Conservation (phyloP, 441 rosid species). For the Populus hybrid region DNA sequence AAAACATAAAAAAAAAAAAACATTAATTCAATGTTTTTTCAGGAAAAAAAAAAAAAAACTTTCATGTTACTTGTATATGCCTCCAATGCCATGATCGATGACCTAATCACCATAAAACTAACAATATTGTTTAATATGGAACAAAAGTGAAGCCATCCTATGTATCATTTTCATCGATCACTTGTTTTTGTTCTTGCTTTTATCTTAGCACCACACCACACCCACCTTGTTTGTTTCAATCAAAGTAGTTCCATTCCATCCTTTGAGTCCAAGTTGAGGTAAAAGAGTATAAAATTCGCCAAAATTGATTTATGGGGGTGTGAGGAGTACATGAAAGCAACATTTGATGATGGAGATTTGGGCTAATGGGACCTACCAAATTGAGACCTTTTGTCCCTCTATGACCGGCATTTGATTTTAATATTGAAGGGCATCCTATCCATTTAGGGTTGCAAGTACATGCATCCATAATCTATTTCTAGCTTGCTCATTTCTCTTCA, state of each 20-base stretch:
- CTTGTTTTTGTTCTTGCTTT: background rate
- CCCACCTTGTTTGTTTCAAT: slow-evolving; percentile 1
- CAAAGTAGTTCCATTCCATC: slow-evolving; percentile 13
- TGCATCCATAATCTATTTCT: background rate
- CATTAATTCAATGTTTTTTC: too few species aligned
- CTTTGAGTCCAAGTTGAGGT: slow-evolving; percentile 3
- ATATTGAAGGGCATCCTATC: background rate
- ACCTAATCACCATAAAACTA: background rate
- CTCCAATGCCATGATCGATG: background rate
- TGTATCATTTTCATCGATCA: background rate
- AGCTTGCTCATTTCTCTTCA: background rate
- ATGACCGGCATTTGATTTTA: slow-evolving; percentile 19
- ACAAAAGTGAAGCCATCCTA: background rate
- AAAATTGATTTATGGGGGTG: background rate
- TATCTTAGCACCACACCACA: background rate
- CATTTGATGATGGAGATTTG: slow-evolving; percentile 9
- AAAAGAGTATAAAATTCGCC: background rate
- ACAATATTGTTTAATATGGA: background rate
- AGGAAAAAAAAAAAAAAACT: background rate
- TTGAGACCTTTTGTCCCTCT: slow-evolving; percentile 27
- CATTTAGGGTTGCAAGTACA: background rate
- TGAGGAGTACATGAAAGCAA: slow-evolving; percentile 16
- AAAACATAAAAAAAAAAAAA: too few species aligned
- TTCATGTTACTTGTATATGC: background rate
- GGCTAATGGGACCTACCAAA: slow-evolving; percentile 11